These are phyloP conservation scores for Sugiyamaella sp. DNA, from an alignment of 1,139 yeast species.

Conservation along the genomic window DNA sequence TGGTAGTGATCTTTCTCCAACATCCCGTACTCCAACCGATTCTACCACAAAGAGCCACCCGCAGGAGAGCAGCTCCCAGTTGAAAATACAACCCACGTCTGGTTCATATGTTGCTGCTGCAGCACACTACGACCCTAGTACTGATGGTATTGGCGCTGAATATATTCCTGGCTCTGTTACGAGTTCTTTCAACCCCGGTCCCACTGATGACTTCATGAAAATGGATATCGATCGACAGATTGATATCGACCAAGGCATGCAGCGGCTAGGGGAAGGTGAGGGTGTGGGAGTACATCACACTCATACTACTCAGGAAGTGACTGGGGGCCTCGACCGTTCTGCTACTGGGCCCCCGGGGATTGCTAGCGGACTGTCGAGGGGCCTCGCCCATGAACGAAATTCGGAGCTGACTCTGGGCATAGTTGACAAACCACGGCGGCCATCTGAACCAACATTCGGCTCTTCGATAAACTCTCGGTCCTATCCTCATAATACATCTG, in stretches of 20 bases:
- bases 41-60: background rate
- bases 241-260: background rate
- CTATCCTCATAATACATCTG: slow-evolving; percentile 7
- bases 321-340: background rate
- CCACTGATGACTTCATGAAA: slow-evolving; percentile 2
- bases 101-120: slow-evolving; percentile 11
- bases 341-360: background rate
- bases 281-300: too few relatives aligned
- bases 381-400: background rate
- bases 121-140: slow-evolving; percentile 10
- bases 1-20: background rate
- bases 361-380: background rate
- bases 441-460: background rate
- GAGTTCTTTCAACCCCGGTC: slow-evolving; percentile 2
- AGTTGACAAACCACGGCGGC: slow-evolving; percentile 1
- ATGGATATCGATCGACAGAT: slow-evolving; percentile 3
- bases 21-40: slow-evolving; percentile 1
- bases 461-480: background rate
- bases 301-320: background rate
- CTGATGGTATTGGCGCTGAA: slow-evolving; percentile 25
- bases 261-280: background rate
- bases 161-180: slow-evolving; percentile 21
- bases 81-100: background rate
- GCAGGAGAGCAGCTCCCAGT: background rate
- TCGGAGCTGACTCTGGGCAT: slow-evolving; percentile 3